Evolutionary conservation across 2,329 filamentous ascomycete genomes (phyloP), one percentile per base, ranked within the genome.

Genomic region (Boeremia lycopersici): DNA sequence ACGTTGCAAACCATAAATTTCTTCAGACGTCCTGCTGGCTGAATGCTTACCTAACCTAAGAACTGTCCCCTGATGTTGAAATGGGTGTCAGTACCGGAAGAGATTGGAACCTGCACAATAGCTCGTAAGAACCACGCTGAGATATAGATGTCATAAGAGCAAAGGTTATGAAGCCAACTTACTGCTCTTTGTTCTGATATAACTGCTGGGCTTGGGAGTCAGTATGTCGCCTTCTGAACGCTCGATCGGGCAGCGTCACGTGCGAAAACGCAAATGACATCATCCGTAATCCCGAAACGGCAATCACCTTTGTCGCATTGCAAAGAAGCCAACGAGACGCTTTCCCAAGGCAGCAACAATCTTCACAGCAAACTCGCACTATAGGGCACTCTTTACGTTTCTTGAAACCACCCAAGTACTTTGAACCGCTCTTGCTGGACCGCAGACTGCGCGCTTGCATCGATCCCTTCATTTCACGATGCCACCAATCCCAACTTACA

Each of bases 401-500:
- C 7, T 29, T 13, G 7, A 9, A 36, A 6, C 35, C 12, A 48
- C 8, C 6, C 4, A 33, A 30, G 12, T 13, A 8, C 28, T 9
- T 36, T 12, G 8, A 39, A 26, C 6, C 19, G 6, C 10, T 30
- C 15, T 35, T 33, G 25, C 6, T 30, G 23, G 6, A 12, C 33
- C 12, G 45, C 34, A 26, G 29, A 26, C 26, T 12, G 17, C 26
- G n/a, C 39, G 10, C 40, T 31, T 19, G 40, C 25, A 11, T 6
- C 26, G 6, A 17, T 4, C 30, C 28, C 2, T 15, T 23, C 40
- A 2, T 15, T 3, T n/a, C 53, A 75, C 35, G 10, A 81, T 81
- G 79, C 77, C 78, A 11, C 78, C 78, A 11, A 76, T 81, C 39
- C 77, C 72, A 38, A 72, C 80, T 50, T 77, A 80, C 72, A 76